Percentiles rank a stretch among this genome's conserved stretches.
Evolutionary conservation across 176 grass and related monocot species (phyloP).

Genomic region (Urochloa ruziziensis): DNA sequence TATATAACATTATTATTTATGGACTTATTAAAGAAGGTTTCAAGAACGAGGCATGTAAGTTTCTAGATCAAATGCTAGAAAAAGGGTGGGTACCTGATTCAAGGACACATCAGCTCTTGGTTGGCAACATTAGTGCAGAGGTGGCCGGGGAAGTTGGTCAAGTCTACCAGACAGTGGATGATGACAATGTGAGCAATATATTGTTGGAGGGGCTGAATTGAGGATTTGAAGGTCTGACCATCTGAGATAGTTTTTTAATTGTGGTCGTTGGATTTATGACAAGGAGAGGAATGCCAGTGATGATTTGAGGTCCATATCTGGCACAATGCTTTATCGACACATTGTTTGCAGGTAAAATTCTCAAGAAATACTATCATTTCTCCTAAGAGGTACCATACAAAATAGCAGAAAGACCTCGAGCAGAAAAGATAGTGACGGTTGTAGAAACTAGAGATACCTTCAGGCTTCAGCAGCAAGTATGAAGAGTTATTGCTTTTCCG

Average conservation of each 20-base stretch:
- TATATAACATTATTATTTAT: slow-evolving; percentile 58
- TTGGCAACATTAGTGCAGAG: slow-evolving; percentile 24
- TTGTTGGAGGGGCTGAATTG: slow-evolving; percentile 53
- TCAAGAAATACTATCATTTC: neutral
- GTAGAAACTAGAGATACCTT: neutral
- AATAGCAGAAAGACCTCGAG: neutral
- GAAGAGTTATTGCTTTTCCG: neutral
- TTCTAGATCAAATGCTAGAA: slow-evolving; percentile 68
- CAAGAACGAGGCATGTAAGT: slow-evolving; percentile 50
- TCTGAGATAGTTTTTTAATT: neutral
- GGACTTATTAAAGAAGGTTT: slow-evolving; percentile 61
- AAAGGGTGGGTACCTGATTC: slow-evolving; percentile 69
- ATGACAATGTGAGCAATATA: slow-evolving; percentile 59
- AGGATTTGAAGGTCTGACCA: no score
- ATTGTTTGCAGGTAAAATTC: neutral
- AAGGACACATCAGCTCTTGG: slow-evolving; percentile 49
- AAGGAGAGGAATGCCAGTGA: neutral
- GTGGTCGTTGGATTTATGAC: neutral
- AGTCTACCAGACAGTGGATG: neutral
- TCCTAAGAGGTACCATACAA: neutral
- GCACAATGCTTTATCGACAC: neutral
- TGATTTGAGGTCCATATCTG: neutral
- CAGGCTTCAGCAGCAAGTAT: slow-evolving; percentile 4
- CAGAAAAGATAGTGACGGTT: neutral
- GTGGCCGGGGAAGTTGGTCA: slow-evolving; percentile 16